Base-by-base conservation (phyloP, 2,329 filamentous ascomycete genomes). In the Dryadomyces sulphureus region DNA sequence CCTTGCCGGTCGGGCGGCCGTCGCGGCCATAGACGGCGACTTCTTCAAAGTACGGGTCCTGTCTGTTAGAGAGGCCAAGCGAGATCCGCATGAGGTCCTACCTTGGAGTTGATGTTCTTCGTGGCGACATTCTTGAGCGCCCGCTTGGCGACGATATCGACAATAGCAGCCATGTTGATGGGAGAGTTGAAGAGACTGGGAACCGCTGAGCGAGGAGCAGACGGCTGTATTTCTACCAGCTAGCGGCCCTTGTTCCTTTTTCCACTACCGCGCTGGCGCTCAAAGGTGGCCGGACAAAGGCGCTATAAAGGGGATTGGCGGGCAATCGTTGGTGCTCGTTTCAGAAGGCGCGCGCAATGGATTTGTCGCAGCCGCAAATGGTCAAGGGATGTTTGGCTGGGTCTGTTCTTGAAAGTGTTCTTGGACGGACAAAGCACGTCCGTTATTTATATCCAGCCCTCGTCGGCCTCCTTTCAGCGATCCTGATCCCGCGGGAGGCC, bases 11-110 rank as follows among this genome's bases (percentile, higher is more conserved):
- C 22, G 79, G 77, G 45, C 69, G 75, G 49, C 79, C 78, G 53
- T 78, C 66, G 38, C 84, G 68, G 51, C 78, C 74, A 8, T 83
- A 84, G 38, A 89, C 81, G 20, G 81, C 79, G 32, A 94, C 79
- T 54, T 79, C 72, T 61, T 94, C 86, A 56, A 89, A 94, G 66
- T 88, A 94, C 6, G 89, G 88, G 59, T 96, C 89, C 85, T 95
- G 16, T 21, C 4, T 3, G 16, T 17, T 19, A 39, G 27, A 44
- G 34, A 12, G 21, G 32, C 20, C 5, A 14, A 32, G 32, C n/a
- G 25, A 4, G 9, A 7, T 4, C 34, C 32, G 17, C n/a, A 27
- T 4, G n/a, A 16, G 14, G 20, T 12, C 50, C 7, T 50, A 56
- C 55, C 52, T 54, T 54, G 22, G 51, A 48, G 30, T 56, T 54